These are phyloP conservation scores for Aspergillus sp. DNA, from an alignment of 2,329 filamentous ascomycete genomes.

Conservation along the genomic window DNA sequence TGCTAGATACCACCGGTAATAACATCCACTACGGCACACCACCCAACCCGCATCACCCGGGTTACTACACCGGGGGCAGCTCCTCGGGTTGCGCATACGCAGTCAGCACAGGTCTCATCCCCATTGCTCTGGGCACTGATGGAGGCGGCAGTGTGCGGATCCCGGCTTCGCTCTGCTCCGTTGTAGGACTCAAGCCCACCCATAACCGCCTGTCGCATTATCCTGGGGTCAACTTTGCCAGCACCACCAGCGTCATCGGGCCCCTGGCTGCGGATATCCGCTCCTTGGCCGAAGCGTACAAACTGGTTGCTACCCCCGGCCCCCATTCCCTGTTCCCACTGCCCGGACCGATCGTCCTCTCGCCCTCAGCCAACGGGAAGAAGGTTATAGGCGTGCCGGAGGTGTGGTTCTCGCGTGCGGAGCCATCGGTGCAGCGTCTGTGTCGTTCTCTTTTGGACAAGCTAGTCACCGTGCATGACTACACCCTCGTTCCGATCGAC, in stretches of 20 bases:
- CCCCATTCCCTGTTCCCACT: constrained; percentile 54
- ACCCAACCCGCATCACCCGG: constrained; percentile 67
- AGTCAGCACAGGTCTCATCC: constrained; percentile 61
- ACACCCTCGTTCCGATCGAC: constrained; percentile 41
- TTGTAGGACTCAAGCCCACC: constrained; percentile 69
- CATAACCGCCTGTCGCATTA: constrained; percentile 57
- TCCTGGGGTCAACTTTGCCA: constrained; percentile 55
- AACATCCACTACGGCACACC: constrained; percentile 69
- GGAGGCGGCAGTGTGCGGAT: constrained; percentile 68
- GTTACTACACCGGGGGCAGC: constrained; percentile 72
- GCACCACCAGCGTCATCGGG: constrained; percentile 61
- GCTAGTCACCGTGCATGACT: constrained; percentile 28
- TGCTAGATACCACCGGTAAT: constrained; percentile 63
- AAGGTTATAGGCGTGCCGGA: constrained; percentile 65
- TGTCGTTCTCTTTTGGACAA: constrained; percentile 59
- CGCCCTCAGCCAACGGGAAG: constrained; percentile 36
- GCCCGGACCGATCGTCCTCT: constrained; percentile 42
- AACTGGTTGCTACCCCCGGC: constrained; percentile 68
- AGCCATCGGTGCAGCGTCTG: constrained; percentile 55
- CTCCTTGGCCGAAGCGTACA: constrained; percentile 74
- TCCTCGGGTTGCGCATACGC: constrained; percentile 68
- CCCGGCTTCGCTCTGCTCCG: constrained; percentile 66
- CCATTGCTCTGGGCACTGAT: constrained; percentile 53
- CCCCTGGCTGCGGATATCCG: constrained; percentile 69
- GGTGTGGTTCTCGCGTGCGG: constrained; percentile 63